phyloP scores from a whole-genome alignment of 1,284 basidiomycete species.

The Gymnopus androsaceus region DNA sequence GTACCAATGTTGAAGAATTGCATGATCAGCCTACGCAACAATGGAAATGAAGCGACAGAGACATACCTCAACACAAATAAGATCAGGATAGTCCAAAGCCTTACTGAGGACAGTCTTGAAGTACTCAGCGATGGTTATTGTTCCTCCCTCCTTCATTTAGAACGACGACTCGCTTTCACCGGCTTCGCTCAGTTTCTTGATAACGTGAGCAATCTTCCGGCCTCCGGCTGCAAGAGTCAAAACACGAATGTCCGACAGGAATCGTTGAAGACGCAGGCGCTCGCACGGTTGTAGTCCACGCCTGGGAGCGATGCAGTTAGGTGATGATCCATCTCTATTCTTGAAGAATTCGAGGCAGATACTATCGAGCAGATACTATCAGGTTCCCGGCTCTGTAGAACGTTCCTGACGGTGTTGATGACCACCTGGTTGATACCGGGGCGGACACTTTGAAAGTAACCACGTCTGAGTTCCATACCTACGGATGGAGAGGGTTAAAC shows the following conservation, averaged over 20 bases:
- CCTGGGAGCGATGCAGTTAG: conserved; percentile 35
- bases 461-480: conserved; percentile 17
- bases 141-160: conserved; percentile 41
- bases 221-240: conserved; percentile 12
- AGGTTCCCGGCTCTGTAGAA: conserved; percentile 51
- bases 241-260: conserved; percentile 47
- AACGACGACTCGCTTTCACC: conserved; percentile 48
- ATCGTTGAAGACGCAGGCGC: conserved; percentile 48
- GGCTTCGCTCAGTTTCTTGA: conserved; percentile 45
- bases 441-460: conserved; percentile 60
- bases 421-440: conserved; percentile 55
- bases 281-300: conserved; percentile 45
- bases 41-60: no score
- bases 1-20: conserved; percentile 55
- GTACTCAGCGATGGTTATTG: conserved; percentile 52
- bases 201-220: conserved; percentile 33
- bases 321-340: conserved; percentile 25
- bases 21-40: no score
- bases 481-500: not conserved
- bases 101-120: conserved; percentile 42
- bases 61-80: conserved; percentile 56
- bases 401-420: conserved; percentile 64
- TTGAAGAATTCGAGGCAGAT: conserved; percentile 50
- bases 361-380: no score
- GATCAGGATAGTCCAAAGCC: conserved; percentile 44